Base-by-base conservation (phyloP, 345 rosid genomes). In the Abelmoschus esculentus region DNA sequence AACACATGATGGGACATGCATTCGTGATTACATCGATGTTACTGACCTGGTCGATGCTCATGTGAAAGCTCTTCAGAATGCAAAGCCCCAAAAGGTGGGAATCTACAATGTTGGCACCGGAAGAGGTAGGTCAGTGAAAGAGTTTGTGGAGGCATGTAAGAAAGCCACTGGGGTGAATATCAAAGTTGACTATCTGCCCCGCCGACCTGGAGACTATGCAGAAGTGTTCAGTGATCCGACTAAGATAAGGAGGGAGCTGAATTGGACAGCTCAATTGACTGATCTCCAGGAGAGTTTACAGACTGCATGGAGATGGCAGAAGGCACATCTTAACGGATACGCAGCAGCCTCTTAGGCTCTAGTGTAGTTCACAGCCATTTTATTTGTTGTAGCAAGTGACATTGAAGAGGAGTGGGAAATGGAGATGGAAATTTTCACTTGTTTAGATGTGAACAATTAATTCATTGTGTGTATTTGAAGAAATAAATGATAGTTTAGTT, bases 121-220 rank as follows among this genome's bases (percentile, higher is more conserved):
- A 42, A 79, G 77, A 85, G 98, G 98, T 80, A 85, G 97, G 78
- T 93, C 97, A 0, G 97, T 93, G 31, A 91, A 89, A 72, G 98
- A 93, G 75, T 93, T 93, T 77, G 98, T 93, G 28, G 92, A 91
- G 73, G 97, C 98, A 13, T 93, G 97, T 73, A 89, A 93, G 81
- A 86, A 86, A 73, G 98, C 97, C n/a, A 93, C 98, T 14, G 89
- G 88, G 36, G 82, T 75, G 57, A 79, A 86, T 46, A 88, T 93
- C 70, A 80, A 91, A 79, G 96, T 93, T 0, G 84, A 86, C 0
- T 89, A 78, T 75, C 78, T 90, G 38, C 92, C 96, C 18, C 92
- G 98, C 44, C 75, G 98, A 58, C 96, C 98, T 18, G 98, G 98
- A 40, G 97, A 93, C 76, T 93, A 93, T 34, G 97, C 98, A 0